Evolutionary conservation across 2,329 filamentous ascomycete genomes (phyloP).

Genomic region (Thermomyces lanuginosus): DNA sequence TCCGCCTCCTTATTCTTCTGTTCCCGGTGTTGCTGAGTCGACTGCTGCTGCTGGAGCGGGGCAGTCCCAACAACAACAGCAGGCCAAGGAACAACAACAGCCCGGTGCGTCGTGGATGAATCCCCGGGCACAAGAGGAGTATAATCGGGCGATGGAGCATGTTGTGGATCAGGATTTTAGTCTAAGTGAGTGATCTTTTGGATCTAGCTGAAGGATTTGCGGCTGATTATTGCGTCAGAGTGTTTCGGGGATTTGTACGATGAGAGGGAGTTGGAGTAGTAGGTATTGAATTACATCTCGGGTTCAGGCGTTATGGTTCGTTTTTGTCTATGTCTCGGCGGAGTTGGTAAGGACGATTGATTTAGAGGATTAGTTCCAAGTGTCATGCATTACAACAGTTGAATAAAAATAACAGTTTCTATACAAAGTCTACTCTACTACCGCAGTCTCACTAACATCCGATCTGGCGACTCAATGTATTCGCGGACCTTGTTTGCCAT

Average conservation of each 20-base stretch:
- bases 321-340: too few species aligned
- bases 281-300: too few species aligned
- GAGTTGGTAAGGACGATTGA: too few species aligned
- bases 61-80: conserved; percentile 2
- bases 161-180: conserved; percentile 38
- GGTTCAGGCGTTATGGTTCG: too few species aligned
- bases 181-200: conserved; percentile 29
- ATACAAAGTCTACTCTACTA: conserved; percentile 26
- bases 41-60: neutral
- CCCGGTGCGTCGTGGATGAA: conserved; percentile 39
- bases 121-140: conserved; percentile 42
- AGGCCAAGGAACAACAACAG: conserved; percentile 19
- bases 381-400: too few species aligned
- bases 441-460: conserved; percentile 68
- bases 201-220: too few species aligned
- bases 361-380: too few species aligned
- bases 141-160: conserved; percentile 32
- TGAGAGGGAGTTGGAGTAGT: too few species aligned
- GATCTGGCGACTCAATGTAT: conserved; percentile 69
- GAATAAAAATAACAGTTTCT: too few species aligned
- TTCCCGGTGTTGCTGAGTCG: conserved; percentile 5
- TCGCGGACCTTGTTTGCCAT: conserved; percentile 67
- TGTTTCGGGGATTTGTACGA: too few species aligned
- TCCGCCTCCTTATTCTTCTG: conserved; percentile 1
- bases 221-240: too few species aligned